These are phyloP conservation scores for Vigna hirtella DNA, from an alignment of 306 rosid species.

Conservation along the genomic window DNA sequence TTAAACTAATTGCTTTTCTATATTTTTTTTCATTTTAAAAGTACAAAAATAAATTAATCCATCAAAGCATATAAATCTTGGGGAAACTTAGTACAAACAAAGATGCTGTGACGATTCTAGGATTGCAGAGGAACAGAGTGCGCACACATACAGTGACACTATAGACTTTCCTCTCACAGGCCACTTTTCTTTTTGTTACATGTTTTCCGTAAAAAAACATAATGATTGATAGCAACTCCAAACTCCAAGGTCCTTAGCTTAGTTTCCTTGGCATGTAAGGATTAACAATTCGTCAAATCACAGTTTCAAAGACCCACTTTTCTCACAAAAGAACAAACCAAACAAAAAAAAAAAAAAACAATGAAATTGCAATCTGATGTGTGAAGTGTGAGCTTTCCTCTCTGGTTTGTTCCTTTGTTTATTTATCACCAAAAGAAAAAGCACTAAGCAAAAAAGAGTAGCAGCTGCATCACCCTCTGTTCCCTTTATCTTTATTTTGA, in stretches of 20 bases:
- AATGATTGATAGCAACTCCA: constrained; percentile 45
- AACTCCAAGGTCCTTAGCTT: neutral
- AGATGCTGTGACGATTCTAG: neutral
- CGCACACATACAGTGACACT: neutral
- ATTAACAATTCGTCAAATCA: constrained; percentile 25
- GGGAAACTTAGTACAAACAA: neutral
- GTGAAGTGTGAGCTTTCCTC: constrained; percentile 11
- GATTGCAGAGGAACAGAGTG: neutral
- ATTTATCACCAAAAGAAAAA: constrained; percentile 41
- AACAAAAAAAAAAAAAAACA: neutral
- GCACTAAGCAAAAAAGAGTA: constrained; percentile 38
- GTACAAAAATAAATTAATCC: neutral
- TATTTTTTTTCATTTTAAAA: too few species aligned
- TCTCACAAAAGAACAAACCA: constrained; percentile 2
- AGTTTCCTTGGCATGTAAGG: constrained; percentile 37
- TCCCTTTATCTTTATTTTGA: neutral
- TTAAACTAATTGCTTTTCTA: too few species aligned
- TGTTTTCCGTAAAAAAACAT: constrained; percentile 34
- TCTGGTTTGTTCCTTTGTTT: constrained; percentile 32
- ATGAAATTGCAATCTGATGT: constrained; percentile 18
- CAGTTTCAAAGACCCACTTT: constrained; percentile 43
- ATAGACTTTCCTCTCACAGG: neutral
- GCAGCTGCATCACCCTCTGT: constrained; percentile 28
- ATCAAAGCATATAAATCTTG: neutral
- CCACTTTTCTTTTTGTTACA: constrained; percentile 19